Evolutionary conservation across 1,284 basidiomycete species (phyloP), one percentile per base, ranked within the genome.

Genomic region (Trametes sp.): DNA sequence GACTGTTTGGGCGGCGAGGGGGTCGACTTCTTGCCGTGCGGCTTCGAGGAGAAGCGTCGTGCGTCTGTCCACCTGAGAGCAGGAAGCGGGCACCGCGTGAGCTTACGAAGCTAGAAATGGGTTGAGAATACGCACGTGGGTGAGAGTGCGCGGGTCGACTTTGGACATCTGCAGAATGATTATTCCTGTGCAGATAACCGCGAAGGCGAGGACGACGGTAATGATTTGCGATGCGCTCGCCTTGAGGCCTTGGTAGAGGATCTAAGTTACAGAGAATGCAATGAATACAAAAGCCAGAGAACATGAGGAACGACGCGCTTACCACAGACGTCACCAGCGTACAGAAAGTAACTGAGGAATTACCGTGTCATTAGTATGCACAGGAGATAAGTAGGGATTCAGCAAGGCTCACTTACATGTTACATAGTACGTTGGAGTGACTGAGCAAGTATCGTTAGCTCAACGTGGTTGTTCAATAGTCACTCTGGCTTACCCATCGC

Each of bases 101-200:
- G 29, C 28, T 26, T 36, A 8, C 29, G 41, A 23, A 8, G 26
- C 23, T n/a, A n/a, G 1, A 10, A 19, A 10, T 46, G 6, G 41
- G 14, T 13, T 16, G 7, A 41, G 8, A 10, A 21, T 13, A 57
- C 71, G 29, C 59, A 73, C 71, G 62, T 74, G 73, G 10, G 69
- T 52, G 13, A 87, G 77, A 46, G 78, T 74, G 14, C 79, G 75
- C 0, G 83, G 83, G 59, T 85, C 83, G 45, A 84, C 78, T 70
- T 91, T 91, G 64, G 86, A 87, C 77, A 91, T 83, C 69, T 91
- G 89, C 11, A 91, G 78, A 33, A 91, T 78, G 14, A 84, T 84
- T 65, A 90, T 89, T 2, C 87, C 87, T 1, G 80, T 77, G 64
- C 74, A 86, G 48, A 84, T 85, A 55, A 82, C 79, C 36, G 82